These are phyloP conservation scores for Fusarium dlaminii DNA, from an alignment of 2,329 filamentous ascomycete genomes.

Conservation along the genomic window DNA sequence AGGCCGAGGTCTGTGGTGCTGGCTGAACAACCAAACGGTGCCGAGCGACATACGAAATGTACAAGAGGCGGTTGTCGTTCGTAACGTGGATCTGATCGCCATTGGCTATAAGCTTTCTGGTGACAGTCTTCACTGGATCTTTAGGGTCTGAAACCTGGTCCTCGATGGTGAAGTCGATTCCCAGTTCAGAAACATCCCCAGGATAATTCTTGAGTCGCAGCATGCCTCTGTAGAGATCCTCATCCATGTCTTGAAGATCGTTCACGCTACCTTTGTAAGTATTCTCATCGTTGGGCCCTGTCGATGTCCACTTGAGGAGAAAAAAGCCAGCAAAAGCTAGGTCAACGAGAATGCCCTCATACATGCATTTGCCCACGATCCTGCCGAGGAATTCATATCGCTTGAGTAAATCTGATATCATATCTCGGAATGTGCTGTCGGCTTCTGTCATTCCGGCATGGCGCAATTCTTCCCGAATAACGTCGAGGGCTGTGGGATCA, in stretches of 20 bases:
- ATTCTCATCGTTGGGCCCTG: conserved; percentile 69
- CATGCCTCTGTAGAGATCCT: conserved; percentile 88
- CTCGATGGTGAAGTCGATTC: conserved; percentile 88
- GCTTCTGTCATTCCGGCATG: conserved; percentile 61
- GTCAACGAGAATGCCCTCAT: conserved; percentile 95
- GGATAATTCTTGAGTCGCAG: conserved; percentile 83
- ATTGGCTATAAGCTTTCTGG: conserved; percentile 78
- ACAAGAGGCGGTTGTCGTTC: conserved; percentile 92
- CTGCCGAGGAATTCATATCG: conserved; percentile 93
- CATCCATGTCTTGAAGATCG: conserved; percentile 90
- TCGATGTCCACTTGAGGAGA: conserved; percentile 91
- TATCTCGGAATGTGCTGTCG: conserved; percentile 64
- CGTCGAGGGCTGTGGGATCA: conserved; percentile 81
- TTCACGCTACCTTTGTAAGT: conserved; percentile 94
- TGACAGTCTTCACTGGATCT: conserved; percentile 68
- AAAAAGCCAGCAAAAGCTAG: conserved; percentile 96
- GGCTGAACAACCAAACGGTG: conserved; percentile 88
- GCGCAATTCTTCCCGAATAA: conserved; percentile 67
- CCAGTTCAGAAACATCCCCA: conserved; percentile 76
- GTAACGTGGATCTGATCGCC: conserved; percentile 84
- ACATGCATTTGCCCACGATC: conserved; percentile 94
- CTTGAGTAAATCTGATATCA: conserved; percentile 69
- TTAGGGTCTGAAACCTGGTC: conserved; percentile 67
- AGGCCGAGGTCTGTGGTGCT: conserved; percentile 82
- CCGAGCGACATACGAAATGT: conserved; percentile 89